phyloP scores from a whole-genome alignment of 345 rosid genomes.

The Populus alba region DNA sequence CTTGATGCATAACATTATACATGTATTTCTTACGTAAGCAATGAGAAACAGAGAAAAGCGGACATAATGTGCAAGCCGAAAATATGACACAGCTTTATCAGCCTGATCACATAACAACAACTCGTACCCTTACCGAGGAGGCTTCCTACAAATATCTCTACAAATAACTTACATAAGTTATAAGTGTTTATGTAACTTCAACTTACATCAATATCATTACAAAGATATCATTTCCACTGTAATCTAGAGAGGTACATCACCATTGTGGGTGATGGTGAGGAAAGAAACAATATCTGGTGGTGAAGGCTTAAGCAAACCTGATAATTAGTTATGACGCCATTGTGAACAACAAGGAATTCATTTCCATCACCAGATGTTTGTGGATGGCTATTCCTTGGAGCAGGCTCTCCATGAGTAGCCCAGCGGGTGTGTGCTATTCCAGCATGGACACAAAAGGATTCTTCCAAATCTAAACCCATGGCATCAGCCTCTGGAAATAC shows the following conservation, averaged over 20 bases:
- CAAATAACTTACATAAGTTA: too few relatives aligned
- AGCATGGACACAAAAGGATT: constrained; percentile 66
- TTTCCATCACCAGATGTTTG: constrained; percentile 77
- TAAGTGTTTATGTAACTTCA: too few relatives aligned
- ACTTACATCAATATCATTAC: too few relatives aligned
- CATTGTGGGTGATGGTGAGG: neutral
- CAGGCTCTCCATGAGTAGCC: constrained; percentile 98
- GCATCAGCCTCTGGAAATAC: constrained; percentile 54
- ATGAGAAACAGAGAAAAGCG: too few relatives aligned
- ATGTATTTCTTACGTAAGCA: too few relatives aligned
- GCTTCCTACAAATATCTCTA: too few relatives aligned
- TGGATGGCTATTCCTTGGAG: constrained; percentile 91
- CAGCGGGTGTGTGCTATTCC: constrained; percentile 98
- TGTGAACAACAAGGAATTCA: constrained; percentile 92
- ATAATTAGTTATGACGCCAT: constrained; percentile 84
- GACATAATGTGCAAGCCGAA: too few relatives aligned
- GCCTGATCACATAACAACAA: too few relatives aligned
- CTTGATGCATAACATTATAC: too few relatives aligned
- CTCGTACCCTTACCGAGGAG: too few relatives aligned
- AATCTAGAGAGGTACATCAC: neutral
- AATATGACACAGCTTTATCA: too few relatives aligned
- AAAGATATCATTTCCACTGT: too few relatives aligned
- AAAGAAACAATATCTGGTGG: neutral
- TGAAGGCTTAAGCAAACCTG: constrained; percentile 49
- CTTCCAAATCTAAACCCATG: constrained; percentile 64